phyloP scores from a whole-genome alignment of 2,329 filamentous ascomycete species.

The Aureobasidium lini region DNA sequence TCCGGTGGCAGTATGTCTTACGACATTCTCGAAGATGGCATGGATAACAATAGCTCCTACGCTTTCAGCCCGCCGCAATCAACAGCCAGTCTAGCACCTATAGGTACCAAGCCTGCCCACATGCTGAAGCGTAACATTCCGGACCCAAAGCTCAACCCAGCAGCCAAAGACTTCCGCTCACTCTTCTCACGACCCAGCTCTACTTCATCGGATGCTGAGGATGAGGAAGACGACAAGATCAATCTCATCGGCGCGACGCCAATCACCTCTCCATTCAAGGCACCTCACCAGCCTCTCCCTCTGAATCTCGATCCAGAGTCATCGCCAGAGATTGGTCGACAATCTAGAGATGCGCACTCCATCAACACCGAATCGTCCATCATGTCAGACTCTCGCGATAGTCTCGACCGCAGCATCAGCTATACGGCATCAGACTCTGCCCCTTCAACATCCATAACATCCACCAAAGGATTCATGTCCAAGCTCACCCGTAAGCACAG shows the following conservation, averaged over 20 bases:
- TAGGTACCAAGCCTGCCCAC: slow-evolving; percentile 59
- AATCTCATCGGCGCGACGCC: slow-evolving; percentile 8
- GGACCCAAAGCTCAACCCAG: slow-evolving; percentile 68
- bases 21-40: slow-evolving; percentile 45
- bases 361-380: slow-evolving; percentile 30
- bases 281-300: slow-evolving; percentile 16
- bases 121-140: slow-evolving; percentile 5
- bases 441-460: slow-evolving; percentile 19
- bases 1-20: slow-evolving; percentile 52
- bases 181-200: slow-evolving; percentile 41
- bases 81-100: slow-evolving; percentile 47
- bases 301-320: slow-evolving; percentile 24
- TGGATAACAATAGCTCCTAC: slow-evolving; percentile 41
- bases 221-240: slow-evolving; percentile 23
- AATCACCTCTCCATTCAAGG: slow-evolving; percentile 9
- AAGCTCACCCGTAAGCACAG: slow-evolving; percentile 42
- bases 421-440: slow-evolving; percentile 28
- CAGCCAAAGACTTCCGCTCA: slow-evolving; percentile 79
- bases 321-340: slow-evolving; percentile 30
- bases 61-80: slow-evolving; percentile 39
- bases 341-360: slow-evolving; percentile 37
- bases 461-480: slow-evolving; percentile 34
- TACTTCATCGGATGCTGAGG: slow-evolving; percentile 26
- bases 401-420: slow-evolving; percentile 32
- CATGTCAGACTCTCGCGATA: slow-evolving; percentile 26